A percentile compares a stretch with the other conserved stretches of the same genome.
phyloP scores from a whole-genome alignment of 108 stramenopile genomes.

The Chaetoceros tenuissimus region DNA sequence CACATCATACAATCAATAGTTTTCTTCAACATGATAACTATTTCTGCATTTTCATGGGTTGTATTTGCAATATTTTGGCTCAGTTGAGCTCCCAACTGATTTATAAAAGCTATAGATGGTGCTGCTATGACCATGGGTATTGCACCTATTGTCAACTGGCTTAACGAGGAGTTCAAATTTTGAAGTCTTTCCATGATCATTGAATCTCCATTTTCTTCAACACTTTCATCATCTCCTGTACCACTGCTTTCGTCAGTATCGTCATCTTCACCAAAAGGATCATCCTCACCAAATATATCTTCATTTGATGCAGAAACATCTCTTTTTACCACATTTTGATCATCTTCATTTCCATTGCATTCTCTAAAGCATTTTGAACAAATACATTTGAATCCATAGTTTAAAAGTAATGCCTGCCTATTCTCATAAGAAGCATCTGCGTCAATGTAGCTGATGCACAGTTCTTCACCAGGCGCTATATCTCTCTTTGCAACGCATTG shows the following conservation, averaged over 20 bases:
- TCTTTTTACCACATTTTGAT: background rate
- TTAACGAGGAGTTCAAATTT: background rate
- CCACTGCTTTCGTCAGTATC: background rate
- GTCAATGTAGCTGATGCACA: slow-evolving; percentile 74
- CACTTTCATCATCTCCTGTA: background rate
- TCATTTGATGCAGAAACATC: too few relatives aligned
- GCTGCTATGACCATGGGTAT: slow-evolving; percentile 25
- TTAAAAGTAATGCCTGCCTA: slow-evolving; percentile 40
- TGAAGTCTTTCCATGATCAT: background rate
- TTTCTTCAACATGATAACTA: background rate
- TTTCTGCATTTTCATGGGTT: background rate
- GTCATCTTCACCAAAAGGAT: background rate
- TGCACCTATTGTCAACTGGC: slow-evolving; percentile 16
- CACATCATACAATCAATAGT: background rate
- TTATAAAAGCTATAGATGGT: slow-evolving; percentile 18
- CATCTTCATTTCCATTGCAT: background rate
- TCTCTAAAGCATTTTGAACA: slow-evolving; percentile 46
- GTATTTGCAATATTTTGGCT: background rate
- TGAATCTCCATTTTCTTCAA: background rate
- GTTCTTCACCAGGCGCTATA: slow-evolving; percentile 68
- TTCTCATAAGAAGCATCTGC: slow-evolving; percentile 17
- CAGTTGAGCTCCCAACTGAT: slow-evolving; percentile 2
- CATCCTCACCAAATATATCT: background rate
- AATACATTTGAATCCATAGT: slow-evolving; percentile 76
- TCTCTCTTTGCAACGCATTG: slow-evolving; percentile 50